These are phyloP conservation scores for Didymellaceae sp. DNA, from an alignment of 2,329 filamentous ascomycete species.

Conservation along the genomic window DNA sequence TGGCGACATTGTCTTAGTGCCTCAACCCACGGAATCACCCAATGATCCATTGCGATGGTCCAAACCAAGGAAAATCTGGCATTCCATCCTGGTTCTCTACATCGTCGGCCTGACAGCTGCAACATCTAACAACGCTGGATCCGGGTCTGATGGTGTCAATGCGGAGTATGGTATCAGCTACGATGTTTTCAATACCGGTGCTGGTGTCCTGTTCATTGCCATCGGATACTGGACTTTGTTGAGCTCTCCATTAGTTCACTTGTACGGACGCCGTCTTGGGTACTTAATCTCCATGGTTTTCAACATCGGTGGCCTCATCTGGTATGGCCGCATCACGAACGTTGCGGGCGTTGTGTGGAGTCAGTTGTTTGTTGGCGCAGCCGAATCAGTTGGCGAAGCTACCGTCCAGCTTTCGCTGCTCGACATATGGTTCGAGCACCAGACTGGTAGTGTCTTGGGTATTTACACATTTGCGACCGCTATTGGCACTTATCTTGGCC, in stretches of 20 bases:
- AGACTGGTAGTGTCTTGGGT: conserved; percentile 27
- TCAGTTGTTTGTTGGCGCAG: conserved; percentile 29
- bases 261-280: conserved; percentile 27
- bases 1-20: conserved; percentile 56
- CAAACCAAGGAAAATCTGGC: conserved; percentile 51
- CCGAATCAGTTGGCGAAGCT: conserved; percentile 26
- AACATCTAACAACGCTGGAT: conserved; percentile 29
- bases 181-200: conserved; percentile 28
- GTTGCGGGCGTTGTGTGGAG: conserved; percentile 26
- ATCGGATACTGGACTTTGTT: conserved; percentile 29
- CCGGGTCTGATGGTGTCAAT: conserved; percentile 26
- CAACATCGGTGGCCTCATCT: conserved; percentile 28
- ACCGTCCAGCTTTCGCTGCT: conserved; percentile 26
- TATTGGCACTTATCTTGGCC: conserved; percentile 26
- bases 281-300: conserved; percentile 27
- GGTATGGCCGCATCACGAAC: conserved; percentile 27
- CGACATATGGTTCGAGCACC: conserved; percentile 29
- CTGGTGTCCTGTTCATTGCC: conserved; percentile 26
- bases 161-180: conserved; percentile 29
- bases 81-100: conserved; percentile 27
- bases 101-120: conserved; percentile 28
- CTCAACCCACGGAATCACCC: conserved; percentile 57
- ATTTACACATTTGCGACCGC: conserved; percentile 27
- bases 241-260: conserved; percentile 26
- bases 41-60: conserved; percentile 61